Conservation (phyloP, 1,139 yeast genomes). For the Candida freyschussii region DNA sequence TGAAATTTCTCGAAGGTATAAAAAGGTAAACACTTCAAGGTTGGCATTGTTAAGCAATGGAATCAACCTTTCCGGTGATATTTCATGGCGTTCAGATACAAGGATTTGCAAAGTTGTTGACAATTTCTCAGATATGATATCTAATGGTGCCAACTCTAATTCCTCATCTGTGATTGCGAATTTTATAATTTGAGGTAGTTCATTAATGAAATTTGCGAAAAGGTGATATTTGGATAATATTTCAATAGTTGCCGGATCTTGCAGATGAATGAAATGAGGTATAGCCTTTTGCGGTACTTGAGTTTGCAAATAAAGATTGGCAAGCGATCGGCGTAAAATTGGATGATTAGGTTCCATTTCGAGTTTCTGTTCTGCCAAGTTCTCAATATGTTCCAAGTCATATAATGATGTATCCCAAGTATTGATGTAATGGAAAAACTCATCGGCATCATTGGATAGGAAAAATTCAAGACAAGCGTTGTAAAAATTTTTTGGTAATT, state of each 20-base stretch:
- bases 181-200: constrained; percentile 50
- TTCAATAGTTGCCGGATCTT: constrained; percentile 51
- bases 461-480: constrained; percentile 48
- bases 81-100: constrained; percentile 62
- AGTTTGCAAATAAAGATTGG: constrained; percentile 51
- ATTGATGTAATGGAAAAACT: constrained; percentile 39
- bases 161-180: constrained; percentile 39
- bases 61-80: constrained; percentile 49
- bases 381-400: constrained; percentile 42
- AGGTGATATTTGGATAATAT: constrained; percentile 61
- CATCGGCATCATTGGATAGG: constrained; percentile 35
- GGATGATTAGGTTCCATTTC: constrained; percentile 27
- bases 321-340: constrained; percentile 44
- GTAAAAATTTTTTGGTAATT: constrained; percentile 35
- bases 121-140: constrained; percentile 37
- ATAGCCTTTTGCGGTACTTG: constrained; percentile 63
- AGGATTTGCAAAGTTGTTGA: constrained; percentile 48
- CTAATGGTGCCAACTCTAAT: constrained; percentile 37
- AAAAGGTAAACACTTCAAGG: constrained; percentile 52
- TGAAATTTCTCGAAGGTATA: constrained; percentile 53
- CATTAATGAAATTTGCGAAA: constrained; percentile 42
- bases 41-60: constrained; percentile 37
- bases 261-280: constrained; percentile 50
- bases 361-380: constrained; percentile 41
- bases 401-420: constrained; percentile 60